Evolutionary conservation across 768 basidiomycete species (phyloP).

Genomic region (Leccinum boreale): DNA sequence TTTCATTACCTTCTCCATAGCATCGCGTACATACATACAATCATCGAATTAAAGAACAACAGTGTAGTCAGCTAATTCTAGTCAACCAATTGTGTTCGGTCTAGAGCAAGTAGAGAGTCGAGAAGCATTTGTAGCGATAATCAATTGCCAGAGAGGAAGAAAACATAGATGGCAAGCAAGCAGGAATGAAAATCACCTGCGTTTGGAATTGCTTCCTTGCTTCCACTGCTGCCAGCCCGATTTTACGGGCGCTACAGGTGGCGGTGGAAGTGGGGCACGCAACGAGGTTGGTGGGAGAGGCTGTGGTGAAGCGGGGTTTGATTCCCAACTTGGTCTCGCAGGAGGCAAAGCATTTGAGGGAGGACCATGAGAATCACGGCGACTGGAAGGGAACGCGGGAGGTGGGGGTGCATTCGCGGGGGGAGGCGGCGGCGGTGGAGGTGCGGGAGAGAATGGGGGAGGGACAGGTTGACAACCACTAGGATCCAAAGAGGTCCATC

Average conservation of each 20-base stretch:
- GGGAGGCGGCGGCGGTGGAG: constrained; percentile 10
- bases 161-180: constrained; percentile 5
- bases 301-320: constrained; percentile 7
- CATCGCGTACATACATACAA: constrained; percentile 40
- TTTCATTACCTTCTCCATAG: constrained; percentile 26
- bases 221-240: constrained; percentile 59
- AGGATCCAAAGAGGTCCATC: constrained; percentile 66
- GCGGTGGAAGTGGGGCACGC: constrained; percentile 17
- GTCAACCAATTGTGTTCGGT: constrained; percentile 23
- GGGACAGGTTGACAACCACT: constrained; percentile 32
- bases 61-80: constrained; percentile 51
- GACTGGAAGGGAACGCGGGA: background rate
- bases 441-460: constrained; percentile 18
- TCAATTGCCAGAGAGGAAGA: background rate
- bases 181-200: constrained; percentile 13
- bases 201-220: constrained; percentile 18
- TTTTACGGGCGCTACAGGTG: constrained; percentile 20
- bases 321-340: background rate
- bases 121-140: constrained; percentile 14
- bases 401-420: constrained; percentile 8
- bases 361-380: constrained; percentile 13
- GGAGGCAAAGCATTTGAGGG: constrained; percentile 4
- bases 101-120: constrained; percentile 21
- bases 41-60: constrained; percentile 40
- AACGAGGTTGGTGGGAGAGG: constrained; percentile 7